Conservation (phyloP, 164 flowering plant genomes). For the Santalum album region DNA sequence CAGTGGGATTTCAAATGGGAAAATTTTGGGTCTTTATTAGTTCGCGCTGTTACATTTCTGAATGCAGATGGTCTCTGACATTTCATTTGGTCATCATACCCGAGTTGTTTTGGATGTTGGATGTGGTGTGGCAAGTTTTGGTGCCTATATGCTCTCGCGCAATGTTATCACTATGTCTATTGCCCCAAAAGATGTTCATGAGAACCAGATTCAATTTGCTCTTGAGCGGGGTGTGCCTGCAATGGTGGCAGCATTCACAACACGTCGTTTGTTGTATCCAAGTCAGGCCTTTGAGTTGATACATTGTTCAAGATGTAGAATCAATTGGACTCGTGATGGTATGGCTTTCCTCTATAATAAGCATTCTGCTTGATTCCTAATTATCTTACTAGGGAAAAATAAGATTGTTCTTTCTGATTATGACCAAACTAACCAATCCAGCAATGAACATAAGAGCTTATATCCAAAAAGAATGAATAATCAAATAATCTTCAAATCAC, state of each 20-base stretch:
- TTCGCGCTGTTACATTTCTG: background rate
- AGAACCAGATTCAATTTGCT: constrained; percentile 66
- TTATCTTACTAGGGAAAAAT: no score
- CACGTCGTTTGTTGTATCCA: constrained; percentile 47
- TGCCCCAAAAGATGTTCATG: constrained; percentile 66
- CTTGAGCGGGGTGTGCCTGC: constrained; percentile 69
- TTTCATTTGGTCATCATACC: constrained; percentile 41
- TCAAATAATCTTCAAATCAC: no score
- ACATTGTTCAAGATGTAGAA: constrained; percentile 62
- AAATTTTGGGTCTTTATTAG: background rate
- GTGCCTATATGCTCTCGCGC: constrained; percentile 45
- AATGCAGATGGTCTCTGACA: constrained; percentile 51
- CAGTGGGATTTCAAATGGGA: background rate
- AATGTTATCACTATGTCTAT: constrained; percentile 44
- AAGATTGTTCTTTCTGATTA: no score
- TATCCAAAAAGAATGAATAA: no score
- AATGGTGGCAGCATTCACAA: constrained; percentile 56
- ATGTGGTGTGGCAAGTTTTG: constrained; percentile 69
- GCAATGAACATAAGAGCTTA: no score
- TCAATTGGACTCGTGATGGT: constrained; percentile 70
- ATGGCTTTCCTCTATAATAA: constrained; percentile 7
- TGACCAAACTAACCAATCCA: no score
- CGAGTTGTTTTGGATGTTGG: constrained; percentile 58
- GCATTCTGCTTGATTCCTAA: no score
- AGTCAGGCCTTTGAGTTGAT: constrained; percentile 63